phyloP scores from a whole-genome alignment of 768 basidiomycete genomes.

The Suillus plorans region DNA sequence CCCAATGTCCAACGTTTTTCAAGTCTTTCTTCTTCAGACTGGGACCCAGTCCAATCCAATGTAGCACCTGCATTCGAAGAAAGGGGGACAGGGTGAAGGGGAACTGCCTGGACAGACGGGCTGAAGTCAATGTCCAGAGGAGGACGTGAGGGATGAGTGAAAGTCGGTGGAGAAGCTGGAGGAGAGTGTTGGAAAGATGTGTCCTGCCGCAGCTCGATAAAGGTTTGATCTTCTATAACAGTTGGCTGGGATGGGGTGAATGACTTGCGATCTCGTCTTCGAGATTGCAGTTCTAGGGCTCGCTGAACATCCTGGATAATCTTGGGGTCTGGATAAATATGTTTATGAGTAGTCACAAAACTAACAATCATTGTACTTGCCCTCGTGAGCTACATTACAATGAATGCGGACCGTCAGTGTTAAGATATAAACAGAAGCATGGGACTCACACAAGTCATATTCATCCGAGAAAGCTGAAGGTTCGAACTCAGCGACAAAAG shows the following conservation, averaged over 20 bases:
- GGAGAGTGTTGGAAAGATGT: constrained; percentile 23
- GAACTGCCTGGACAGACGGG: constrained; percentile 52
- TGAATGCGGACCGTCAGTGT: neutral
- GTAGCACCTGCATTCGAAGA: constrained; percentile 70
- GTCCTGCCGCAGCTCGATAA: constrained; percentile 27
- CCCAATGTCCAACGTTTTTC: constrained; percentile 64
- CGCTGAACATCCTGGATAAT: constrained; percentile 80
- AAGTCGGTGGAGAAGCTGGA: constrained; percentile 16
- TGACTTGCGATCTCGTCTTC: constrained; percentile 62
- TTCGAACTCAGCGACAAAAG: constrained; percentile 33
- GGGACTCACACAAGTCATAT: constrained; percentile 69
- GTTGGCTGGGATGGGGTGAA: constrained; percentile 19
- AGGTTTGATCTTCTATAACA: constrained; percentile 22
- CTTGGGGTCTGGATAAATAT: constrained; percentile 57
- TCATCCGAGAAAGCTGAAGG: constrained; percentile 64
- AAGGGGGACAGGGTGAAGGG: constrained; percentile 63
- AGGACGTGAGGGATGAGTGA: constrained; percentile 8
- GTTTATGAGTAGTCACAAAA: constrained; percentile 10
- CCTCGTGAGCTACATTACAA: constrained; percentile 63
- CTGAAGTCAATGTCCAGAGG: constrained; percentile 65
- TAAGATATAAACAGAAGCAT: constrained; percentile 11
- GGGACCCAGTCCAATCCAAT: constrained; percentile 69
- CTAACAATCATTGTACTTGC: constrained; percentile 37
- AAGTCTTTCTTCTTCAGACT: constrained; percentile 51
- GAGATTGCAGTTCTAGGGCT: constrained; percentile 70